Evolutionary conservation across 331 rosid genomes (phyloP), one percentile per base, ranked within the genome.

Genomic region (Spiraea crenata): DNA sequence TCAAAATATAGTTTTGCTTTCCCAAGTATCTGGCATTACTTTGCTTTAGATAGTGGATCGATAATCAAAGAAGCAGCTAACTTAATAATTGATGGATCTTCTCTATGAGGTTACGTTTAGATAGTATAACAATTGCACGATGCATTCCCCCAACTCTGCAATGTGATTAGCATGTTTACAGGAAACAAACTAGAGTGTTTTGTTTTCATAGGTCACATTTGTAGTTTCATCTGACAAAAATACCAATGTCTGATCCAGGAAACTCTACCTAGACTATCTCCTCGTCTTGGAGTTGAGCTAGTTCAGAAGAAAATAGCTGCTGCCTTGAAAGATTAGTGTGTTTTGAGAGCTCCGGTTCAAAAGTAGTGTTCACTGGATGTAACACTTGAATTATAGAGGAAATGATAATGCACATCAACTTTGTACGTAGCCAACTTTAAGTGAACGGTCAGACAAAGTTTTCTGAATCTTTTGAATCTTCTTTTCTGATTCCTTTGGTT

Each of bases 271-370:
- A 84, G 99, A 57, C 64, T 89, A 70, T 85, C 96, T 81, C 96
- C 99, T 31, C 93, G 96, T 52, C 87, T 89, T 49, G 96, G 96
- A 47, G 96, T 86, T 82, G 98, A 91, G 83, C 85, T 86, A 44
- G 41, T 95, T 51, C 98, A 89, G 72, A 91, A 86, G 85, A 91
- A 91, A 82, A 80, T 95, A 64, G 89, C 88, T 2, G 92, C 90
- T 66, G 90, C 92, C 45, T 69, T 91, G 72, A 83, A 80, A 81
- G 79, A 89, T 65, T 70, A 65, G 67, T 39, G 73, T 44, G 55
- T 56, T 75, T 11, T 60, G 45, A 65, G 35, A 42, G 39, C 52
- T 63, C 45, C 47, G 34, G 55, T 61, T 41, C 63, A 69, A 68
- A 79, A 59, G 70, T 68, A 60, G 9, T 56, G 41, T 63, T 59